A percentile compares a stretch with the other conserved stretches of the same genome.
These are phyloP conservation scores for Yamadazyma endophytica DNA, from an alignment of 805 yeast genomes.

Conservation along the genomic window DNA sequence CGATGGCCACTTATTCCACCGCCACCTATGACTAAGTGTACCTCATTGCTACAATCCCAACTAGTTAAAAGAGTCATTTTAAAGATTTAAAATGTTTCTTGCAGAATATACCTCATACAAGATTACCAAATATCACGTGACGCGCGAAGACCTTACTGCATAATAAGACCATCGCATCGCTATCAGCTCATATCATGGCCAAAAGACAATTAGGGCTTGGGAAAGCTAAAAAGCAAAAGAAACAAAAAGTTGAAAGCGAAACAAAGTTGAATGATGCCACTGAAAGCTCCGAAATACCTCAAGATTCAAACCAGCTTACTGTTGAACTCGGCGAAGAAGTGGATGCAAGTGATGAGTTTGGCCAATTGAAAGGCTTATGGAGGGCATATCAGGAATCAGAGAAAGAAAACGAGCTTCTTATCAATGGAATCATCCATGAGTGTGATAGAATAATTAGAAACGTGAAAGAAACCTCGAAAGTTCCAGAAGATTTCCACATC, in stretches of 20 bases:
- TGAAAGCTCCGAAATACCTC: constrained; percentile 10
- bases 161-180: no score
- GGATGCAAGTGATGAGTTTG: constrained; percentile 75
- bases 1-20: constrained; percentile 45
- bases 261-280: not conserved
- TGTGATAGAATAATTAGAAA: constrained; percentile 74
- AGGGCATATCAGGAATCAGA: constrained; percentile 52
- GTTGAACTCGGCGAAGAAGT: constrained; percentile 68
- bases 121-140: no score
- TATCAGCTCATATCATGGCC: constrained; percentile 14
- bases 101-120: no score
- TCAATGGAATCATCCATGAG: constrained; percentile 89
- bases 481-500: constrained; percentile 56
- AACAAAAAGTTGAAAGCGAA: constrained; percentile 14
- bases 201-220: constrained; percentile 39
- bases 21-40: constrained; percentile 56
- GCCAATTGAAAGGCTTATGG: constrained; percentile 73
- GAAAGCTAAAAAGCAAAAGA: constrained; percentile 42
- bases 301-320: constrained; percentile 28
- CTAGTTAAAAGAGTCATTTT: not conserved
- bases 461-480: constrained; percentile 9
- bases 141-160: no score
- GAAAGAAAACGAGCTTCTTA: constrained; percentile 57
- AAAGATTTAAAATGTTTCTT: no score
- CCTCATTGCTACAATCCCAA: constrained; percentile 25